These are phyloP conservation scores for Salicornia ramosissima DNA, from an alignment of 148 eudicot species.

Conservation along the genomic window DNA sequence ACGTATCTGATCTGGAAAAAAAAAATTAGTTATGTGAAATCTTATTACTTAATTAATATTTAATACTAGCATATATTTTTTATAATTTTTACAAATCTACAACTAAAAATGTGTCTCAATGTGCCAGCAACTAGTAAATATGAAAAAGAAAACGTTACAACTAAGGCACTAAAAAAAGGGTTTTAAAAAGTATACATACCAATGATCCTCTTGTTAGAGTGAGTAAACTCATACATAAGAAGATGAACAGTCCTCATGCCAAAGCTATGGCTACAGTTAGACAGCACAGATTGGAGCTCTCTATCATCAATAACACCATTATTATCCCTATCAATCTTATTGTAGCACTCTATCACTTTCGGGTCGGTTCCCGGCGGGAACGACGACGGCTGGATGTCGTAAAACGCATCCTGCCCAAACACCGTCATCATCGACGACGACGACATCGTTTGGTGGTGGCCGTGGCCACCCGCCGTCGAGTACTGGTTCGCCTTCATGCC, in stretches of 20 bases:
- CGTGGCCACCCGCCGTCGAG: too few relatives aligned
- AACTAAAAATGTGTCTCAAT: too few relatives aligned
- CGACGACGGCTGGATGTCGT: slow-evolving; percentile 23
- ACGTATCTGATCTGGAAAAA: too few relatives aligned
- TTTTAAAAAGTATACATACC: too few relatives aligned
- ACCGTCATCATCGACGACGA: slow-evolving; percentile 2
- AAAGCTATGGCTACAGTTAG: slow-evolving; percentile 25
- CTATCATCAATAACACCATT: slow-evolving; percentile 27
- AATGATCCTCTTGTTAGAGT: slow-evolving; percentile 18
- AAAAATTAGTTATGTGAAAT: too few relatives aligned
- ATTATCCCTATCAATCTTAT: slow-evolving; percentile 28
- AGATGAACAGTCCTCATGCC: slow-evolving; percentile 34
- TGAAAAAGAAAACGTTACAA: too few relatives aligned
- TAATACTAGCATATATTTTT: too few relatives aligned
- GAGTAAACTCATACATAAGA: slow-evolving; percentile 33
- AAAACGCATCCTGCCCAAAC: slow-evolving; percentile 26
- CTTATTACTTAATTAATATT: too few relatives aligned
- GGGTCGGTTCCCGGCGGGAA: slow-evolving; percentile 39
- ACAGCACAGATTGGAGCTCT: slow-evolving; percentile 31
- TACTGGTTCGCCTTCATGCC: background rate
- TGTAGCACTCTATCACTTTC: slow-evolving; percentile 29
- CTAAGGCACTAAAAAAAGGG: too few relatives aligned
- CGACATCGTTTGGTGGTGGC: too few relatives aligned
- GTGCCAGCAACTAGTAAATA: too few relatives aligned
- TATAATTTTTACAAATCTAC: too few relatives aligned